Evolutionary conservation across 2,329 filamentous ascomycete genomes (phyloP).

Genomic region (Alternaria arborescens): DNA sequence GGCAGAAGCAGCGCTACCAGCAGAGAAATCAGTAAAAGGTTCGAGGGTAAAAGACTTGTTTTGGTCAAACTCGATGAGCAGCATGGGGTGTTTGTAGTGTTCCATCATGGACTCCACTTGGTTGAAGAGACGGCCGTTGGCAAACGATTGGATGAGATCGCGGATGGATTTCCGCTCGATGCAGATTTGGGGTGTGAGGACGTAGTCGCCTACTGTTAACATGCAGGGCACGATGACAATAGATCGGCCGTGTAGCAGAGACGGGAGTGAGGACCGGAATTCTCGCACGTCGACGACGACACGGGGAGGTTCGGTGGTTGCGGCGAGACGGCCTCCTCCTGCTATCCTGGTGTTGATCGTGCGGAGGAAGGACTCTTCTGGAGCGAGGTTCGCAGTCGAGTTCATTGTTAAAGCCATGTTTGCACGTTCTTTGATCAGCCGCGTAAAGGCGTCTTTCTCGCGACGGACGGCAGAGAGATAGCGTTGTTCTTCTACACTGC

Average conservation of each 20-base stretch:
- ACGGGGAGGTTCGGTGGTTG: constrained; percentile 85
- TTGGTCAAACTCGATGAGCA: constrained; percentile 97
- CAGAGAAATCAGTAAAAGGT: constrained; percentile 58
- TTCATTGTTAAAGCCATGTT: constrained; percentile 89
- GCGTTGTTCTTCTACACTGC: constrained; percentile 93
- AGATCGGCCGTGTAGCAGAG: constrained; percentile 85
- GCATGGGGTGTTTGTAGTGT: constrained; percentile 87
- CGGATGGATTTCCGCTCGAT: constrained; percentile 93
- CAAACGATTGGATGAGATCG: constrained; percentile 90
- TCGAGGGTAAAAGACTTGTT: constrained; percentile 96
- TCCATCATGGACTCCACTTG: constrained; percentile 95
- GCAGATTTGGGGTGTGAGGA: constrained; percentile 89
- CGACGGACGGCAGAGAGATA: constrained; percentile 89
- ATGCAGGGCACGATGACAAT: constrained; percentile 93
- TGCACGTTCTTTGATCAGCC: constrained; percentile 91
- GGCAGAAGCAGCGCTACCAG: constrained; percentile 7
- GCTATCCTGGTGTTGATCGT: constrained; percentile 97
- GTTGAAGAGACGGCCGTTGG: constrained; percentile 88
- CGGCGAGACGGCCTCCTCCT: constrained; percentile 83
- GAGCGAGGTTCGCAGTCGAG: constrained; percentile 72
- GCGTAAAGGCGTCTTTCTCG: constrained; percentile 96
- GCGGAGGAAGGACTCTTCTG: constrained; percentile 89
- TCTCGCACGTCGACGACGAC: constrained; percentile 96
- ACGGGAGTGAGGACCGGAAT: constrained; percentile 91
- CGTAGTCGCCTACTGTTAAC: constrained; percentile 95